phyloP scores from a whole-genome alignment of 2,329 filamentous ascomycete genomes.

The Ustilaginoidea virens region DNA sequence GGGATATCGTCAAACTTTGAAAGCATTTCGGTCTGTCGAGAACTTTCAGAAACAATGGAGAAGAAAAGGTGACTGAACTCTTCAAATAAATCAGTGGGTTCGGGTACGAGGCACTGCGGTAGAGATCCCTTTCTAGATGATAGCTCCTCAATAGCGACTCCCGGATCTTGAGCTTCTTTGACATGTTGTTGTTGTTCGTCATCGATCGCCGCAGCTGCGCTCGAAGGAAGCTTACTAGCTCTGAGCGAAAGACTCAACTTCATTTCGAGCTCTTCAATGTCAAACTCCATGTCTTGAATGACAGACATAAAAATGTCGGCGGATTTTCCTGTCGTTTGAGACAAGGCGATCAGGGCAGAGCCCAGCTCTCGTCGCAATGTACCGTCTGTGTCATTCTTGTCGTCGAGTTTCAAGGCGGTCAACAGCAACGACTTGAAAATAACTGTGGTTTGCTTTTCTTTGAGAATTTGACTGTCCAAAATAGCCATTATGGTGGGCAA shows the following conservation, averaged over 20 bases:
- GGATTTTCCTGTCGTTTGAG: slow-evolving; percentile 39
- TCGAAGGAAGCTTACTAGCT: slow-evolving; percentile 33
- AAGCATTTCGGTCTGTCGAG: slow-evolving; percentile 22
- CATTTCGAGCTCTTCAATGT: slow-evolving; percentile 61
- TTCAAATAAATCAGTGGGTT: slow-evolving; percentile 36
- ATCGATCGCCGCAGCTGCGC: slow-evolving; percentile 28
- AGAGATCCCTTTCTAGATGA: slow-evolving; percentile 20
- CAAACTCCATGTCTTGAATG: slow-evolving; percentile 50
- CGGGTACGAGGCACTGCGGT: slow-evolving; percentile 36
- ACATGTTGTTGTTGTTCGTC: slow-evolving; percentile 10
- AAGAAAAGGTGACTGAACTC: slow-evolving; percentile 45
- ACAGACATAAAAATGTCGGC: slow-evolving; percentile 51
- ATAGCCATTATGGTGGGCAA: slow-evolving; percentile 46
- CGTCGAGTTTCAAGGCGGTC: slow-evolving; percentile 40
- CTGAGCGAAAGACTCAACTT: slow-evolving; percentile 57
- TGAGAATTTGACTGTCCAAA: slow-evolving; percentile 43
- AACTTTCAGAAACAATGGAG: slow-evolving; percentile 30
- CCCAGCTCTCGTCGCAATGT: slow-evolving; percentile 48
- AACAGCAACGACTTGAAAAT: slow-evolving; percentile 50
- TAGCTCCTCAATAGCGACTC: slow-evolving; percentile 22
- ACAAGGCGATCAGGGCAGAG: slow-evolving; percentile 49
- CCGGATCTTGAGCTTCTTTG: slow-evolving; percentile 21
- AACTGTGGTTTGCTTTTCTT: slow-evolving; percentile 45
- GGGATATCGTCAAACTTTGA: slow-evolving; percentile 37
- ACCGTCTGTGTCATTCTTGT: slow-evolving; percentile 36